A percentile compares a stretch with the other conserved stretches of the same genome.
Evolutionary conservation across 2,329 filamentous ascomycete genomes (phyloP).

Genomic region (Fusarium temperatum): DNA sequence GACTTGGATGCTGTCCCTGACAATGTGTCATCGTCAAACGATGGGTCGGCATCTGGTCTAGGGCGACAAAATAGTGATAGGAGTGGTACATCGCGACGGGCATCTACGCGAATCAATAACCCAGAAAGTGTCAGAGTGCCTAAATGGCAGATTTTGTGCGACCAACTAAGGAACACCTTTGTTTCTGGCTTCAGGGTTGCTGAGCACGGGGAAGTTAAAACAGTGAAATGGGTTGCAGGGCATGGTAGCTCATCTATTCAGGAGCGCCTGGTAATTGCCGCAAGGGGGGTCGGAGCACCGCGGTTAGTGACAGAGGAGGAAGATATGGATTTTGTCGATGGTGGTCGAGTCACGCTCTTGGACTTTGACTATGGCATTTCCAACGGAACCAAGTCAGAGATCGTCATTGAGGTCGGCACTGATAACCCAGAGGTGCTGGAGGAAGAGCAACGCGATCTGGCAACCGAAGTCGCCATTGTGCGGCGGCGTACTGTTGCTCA

Average conservation of each 20-base stretch:
- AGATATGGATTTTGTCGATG: slow-evolving; percentile 79
- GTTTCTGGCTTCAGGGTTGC: slow-evolving; percentile 72
- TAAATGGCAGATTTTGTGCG: slow-evolving; percentile 75
- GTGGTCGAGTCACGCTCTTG: slow-evolving; percentile 75
- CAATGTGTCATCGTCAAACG: slow-evolving; percentile 38
- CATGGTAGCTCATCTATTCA: slow-evolving; percentile 58
- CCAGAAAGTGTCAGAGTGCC: slow-evolving; percentile 56
- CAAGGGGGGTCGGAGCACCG: slow-evolving; percentile 71
- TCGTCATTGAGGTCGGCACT: slow-evolving; percentile 79
- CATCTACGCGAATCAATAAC: slow-evolving; percentile 45
- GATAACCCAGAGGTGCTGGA: slow-evolving; percentile 74
- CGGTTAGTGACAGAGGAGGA: slow-evolving; percentile 72
- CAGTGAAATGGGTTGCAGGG: slow-evolving; percentile 75
- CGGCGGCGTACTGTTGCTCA: slow-evolving; percentile 77
- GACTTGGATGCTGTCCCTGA: slow-evolving; percentile 71
- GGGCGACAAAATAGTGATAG: slow-evolving; percentile 46
- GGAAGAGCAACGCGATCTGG: slow-evolving; percentile 78
- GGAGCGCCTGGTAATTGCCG: slow-evolving; percentile 74
- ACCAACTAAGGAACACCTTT: slow-evolving; percentile 75
- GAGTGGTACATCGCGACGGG: slow-evolving; percentile 44
- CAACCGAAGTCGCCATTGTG: slow-evolving; percentile 81
- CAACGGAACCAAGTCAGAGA: slow-evolving; percentile 64
- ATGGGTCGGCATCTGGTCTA: slow-evolving; percentile 38
- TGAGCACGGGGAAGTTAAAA: slow-evolving; percentile 72
- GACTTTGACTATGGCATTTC: slow-evolving; percentile 74